A percentile compares a stretch with the other conserved stretches of the same genome.
Conservation (phyloP, 1,139 yeast genomes). For the Pneumocystis sp. region DNA sequence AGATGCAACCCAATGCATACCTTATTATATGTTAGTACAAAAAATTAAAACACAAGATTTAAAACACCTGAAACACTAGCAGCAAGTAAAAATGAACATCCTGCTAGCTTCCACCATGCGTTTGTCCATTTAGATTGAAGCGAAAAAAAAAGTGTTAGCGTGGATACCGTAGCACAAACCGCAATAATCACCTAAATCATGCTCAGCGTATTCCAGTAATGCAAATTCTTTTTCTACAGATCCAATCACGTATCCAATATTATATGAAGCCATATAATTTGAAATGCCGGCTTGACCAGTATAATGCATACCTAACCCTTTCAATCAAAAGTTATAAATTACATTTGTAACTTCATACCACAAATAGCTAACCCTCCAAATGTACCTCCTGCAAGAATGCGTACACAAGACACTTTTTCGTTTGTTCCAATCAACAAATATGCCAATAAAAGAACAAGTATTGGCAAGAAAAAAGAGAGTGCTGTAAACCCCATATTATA, state of each 20-base stretch:
- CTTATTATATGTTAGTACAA: not conserved
- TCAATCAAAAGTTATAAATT: not conserved
- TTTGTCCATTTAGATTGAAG: slow-evolving; percentile 7
- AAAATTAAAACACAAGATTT: not conserved
- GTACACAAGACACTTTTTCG: not conserved
- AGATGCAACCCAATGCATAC: slow-evolving; percentile 6
- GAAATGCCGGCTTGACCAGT: slow-evolving; percentile 5
- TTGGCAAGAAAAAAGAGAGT: not conserved
- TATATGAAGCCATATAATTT: slow-evolving; percentile 2
- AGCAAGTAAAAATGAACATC: slow-evolving; percentile 1
- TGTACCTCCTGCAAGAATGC: slow-evolving; percentile 1
- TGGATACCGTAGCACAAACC: slow-evolving; percentile 3
- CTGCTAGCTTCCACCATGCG: not conserved
- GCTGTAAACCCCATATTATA: not conserved
- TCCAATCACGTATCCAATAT: slow-evolving; percentile 2
- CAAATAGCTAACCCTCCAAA: slow-evolving; percentile 3
- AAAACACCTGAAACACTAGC: slow-evolving; percentile 4
- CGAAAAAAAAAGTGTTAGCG: slow-evolving; percentile 3
- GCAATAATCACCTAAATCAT: slow-evolving; percentile 2
- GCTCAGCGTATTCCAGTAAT: not conserved
- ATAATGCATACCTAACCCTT: slow-evolving; percentile 2
- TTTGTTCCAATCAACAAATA: slow-evolving; percentile 3
- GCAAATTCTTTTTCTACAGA: not conserved
- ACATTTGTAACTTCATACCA: not conserved
- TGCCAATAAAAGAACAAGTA: slow-evolving; percentile 1